Evolutionary conservation across 116 monocot genomes (phyloP).

Genomic region (Phalaenopsis hybrid): DNA sequence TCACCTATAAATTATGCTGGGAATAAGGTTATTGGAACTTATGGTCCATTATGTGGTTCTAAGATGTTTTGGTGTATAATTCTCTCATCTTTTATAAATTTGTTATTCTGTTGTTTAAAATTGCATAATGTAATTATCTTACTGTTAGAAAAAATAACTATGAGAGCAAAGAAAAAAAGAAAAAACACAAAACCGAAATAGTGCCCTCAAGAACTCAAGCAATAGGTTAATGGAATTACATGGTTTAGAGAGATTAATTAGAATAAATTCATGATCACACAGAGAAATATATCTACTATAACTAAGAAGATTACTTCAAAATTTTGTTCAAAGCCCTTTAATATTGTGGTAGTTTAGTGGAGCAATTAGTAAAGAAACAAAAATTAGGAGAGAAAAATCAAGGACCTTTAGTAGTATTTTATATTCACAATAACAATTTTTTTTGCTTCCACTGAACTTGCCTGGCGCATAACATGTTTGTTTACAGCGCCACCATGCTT

Average conservation of each 20-base stretch:
- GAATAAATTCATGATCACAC: too few species aligned
- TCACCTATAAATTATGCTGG: not conserved
- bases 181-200: not conserved
- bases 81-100: not conserved
- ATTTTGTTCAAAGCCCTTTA: too few species aligned
- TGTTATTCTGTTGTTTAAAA: not conserved
- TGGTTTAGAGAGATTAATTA: too few species aligned
- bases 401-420: not conserved
- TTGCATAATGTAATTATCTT: not conserved
- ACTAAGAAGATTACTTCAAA: too few species aligned
- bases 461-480: not conserved
- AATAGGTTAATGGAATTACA: not conserved
- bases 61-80: not conserved
- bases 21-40: not conserved
- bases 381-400: not conserved
- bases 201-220: not conserved
- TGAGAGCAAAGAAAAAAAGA: not conserved
- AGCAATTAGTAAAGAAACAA: too few species aligned
- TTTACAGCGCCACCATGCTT: not conserved
- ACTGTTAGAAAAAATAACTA: not conserved
- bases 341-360: too few species aligned
- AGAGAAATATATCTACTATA: too few species aligned
- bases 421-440: not conserved
- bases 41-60: not conserved
- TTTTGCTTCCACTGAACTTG: not conserved